Evolutionary conservation across 1,284 basidiomycete species (phyloP), one percentile per base, ranked within the genome.

Genomic region (Trichosporon ovoides): DNA sequence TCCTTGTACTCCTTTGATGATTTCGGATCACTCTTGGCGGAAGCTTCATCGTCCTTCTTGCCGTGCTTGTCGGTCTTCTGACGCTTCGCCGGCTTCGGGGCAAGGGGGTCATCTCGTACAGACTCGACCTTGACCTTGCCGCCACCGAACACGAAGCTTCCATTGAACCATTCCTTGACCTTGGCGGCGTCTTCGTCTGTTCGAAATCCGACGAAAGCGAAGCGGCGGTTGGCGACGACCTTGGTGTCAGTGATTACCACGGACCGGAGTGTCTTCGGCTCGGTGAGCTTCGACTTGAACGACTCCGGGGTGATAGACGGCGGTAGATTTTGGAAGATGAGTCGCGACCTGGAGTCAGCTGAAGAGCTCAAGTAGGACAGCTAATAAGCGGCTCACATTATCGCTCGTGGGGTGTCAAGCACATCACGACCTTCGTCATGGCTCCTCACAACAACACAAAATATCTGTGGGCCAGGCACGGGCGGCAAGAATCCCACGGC

Each of bases 131-230:
- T 84, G 60, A 97, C 85, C 66, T 87, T 82, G 35, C 85, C 82
- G 37, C 87, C 84, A 59, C 87, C 86, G 52, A 91, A 79, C 19
- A 57, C 68, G 74, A 87, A 98, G 0, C 88, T 91, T 34, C 84
- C 83, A 73, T 96, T 84, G 68, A 91, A 96, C 86, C 89, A 98
- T 48, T 86, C 83, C 72, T 84, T 84, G 0, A 89, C 91, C 14
- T 82, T 82, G 13, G 78, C 63, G 0, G 95, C 95, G 65, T 97
- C 89, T 12, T 82, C 80, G 36, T 87, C 82, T 0, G 85, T 84
- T 75, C 89, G 91, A 81, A 86, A 98, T 0, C 95, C 95, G 7
- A 97, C 83, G 72, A 98, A 98, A 0, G 88, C 95, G 71, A 98
- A 95, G 35, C 90, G 82, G 5, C 95, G 82, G 70, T 89, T 89